Evolutionary conservation across 208 protist genomes (phyloP), one percentile per base, ranked within the genome.

Genomic region (Herpetomonas samuelpessoai): DNA sequence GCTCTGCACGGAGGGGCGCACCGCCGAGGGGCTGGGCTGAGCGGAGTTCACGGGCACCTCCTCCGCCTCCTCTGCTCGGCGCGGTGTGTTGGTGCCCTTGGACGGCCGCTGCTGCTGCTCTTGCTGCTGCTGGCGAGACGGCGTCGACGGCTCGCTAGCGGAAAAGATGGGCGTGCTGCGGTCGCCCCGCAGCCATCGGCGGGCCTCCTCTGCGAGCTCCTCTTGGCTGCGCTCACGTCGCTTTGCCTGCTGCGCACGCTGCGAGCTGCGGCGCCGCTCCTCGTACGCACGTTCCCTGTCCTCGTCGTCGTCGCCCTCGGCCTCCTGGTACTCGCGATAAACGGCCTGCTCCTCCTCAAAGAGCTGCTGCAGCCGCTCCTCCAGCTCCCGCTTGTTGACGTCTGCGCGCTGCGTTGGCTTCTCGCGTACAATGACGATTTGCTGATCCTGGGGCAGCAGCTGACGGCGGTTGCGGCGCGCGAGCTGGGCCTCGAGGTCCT

Each of bases 281-380:
- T 28, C 47, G 24, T 29, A 14, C 24, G 47, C 21, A n/a, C 4
- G 22, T 22, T 10, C 21, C 47, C 49, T 35, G 7, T 30, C 49
- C 26, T 54, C 49, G 24, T 49, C 41, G 49, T 63, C 41, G 4
- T 62, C 29, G 24, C 49, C 46, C 26, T 53, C 29, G 45, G 3
- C 30, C n/a, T 51, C 46, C 28, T 21, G 31, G 57, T 55, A 27
- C 14, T 58, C 53, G 25, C 24, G 25, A 30, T 54, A 41, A 14
- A 41, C 29, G 47, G 18, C 47, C 3, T 52, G 47, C 27, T 48
- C 22, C 28, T 61, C 27, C 2, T 39, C 3, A 41, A 41, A 41
- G 35, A 41, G 35, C 54, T 27, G 35, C 41, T 46, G 35, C 41
- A 31, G 16, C 35, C 39, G 18, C 29, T 54, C 7, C 49, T 54